Evolutionary conservation across 192 early-diverging fungal species (phyloP).

Genomic region (Kickxella alabastrina): DNA sequence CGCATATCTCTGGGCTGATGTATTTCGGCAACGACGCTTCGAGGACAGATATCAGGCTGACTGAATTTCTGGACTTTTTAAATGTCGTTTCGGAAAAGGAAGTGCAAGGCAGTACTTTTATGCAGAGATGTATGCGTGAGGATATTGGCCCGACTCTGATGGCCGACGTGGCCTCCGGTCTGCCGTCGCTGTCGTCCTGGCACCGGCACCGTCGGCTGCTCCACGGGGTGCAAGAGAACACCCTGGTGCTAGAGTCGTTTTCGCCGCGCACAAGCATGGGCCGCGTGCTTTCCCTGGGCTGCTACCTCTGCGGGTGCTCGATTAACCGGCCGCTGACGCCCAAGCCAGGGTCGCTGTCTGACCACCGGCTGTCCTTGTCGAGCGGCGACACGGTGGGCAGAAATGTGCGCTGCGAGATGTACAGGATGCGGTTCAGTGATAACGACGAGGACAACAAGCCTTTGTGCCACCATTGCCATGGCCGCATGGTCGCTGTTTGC

Average conservation of each 20-base stretch:
- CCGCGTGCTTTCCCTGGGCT: constrained; percentile 35
- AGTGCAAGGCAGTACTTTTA: constrained; percentile 22
- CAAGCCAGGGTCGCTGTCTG: constrained; percentile 1
- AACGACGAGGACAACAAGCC: constrained; percentile 46
- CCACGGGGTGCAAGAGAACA: constrained; percentile 36
- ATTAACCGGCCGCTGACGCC: constrained; percentile 12
- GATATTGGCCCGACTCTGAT: constrained; percentile 42
- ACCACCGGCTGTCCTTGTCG: constrained; percentile 6
- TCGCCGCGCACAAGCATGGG: constrained; percentile 18
- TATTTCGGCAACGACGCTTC: constrained; percentile 40
- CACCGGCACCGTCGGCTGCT: constrained; percentile 34
- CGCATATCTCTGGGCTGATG: constrained; percentile 29
- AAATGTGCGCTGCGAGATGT: constrained; percentile 18
- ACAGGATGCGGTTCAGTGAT: constrained; percentile 43
- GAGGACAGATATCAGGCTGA: constrained; percentile 35
- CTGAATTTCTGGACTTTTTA: constrained; percentile 41
- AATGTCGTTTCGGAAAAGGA: constrained; percentile 37
- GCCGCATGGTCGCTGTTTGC: constrained; percentile 45
- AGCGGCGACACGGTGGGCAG: background rate
- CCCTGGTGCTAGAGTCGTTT: constrained; percentile 40
- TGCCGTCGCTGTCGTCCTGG: constrained; percentile 41
- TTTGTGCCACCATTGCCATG: constrained; percentile 35
- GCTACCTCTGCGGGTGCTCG: constrained; percentile 42
- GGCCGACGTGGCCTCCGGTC: constrained; percentile 6
- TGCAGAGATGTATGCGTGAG: constrained; percentile 49